phyloP scores from a whole-genome alignment of 2,329 filamentous ascomycete species.

The Dactylonectria estremocensis region DNA sequence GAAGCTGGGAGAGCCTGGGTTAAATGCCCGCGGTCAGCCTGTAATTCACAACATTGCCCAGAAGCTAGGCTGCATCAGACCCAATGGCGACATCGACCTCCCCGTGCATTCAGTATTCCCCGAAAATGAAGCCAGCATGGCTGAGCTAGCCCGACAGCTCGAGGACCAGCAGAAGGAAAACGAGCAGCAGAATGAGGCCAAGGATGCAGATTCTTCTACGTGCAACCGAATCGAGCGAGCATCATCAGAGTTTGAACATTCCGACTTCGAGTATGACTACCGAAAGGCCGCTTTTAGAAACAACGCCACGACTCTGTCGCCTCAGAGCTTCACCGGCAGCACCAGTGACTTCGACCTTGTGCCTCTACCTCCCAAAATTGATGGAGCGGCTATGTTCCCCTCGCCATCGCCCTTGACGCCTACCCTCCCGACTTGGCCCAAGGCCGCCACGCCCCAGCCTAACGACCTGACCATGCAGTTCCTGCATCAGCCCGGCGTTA shows the following conservation, averaged over 20 bases:
- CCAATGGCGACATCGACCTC: slow-evolving; percentile 72
- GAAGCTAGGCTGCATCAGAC: slow-evolving; percentile 75
- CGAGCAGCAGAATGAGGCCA: slow-evolving; percentile 51
- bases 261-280: slow-evolving; percentile 70
- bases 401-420: slow-evolving; percentile 54
- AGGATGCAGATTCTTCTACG: slow-evolving; percentile 46
- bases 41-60: slow-evolving; percentile 77
- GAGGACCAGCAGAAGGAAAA: slow-evolving; percentile 61
- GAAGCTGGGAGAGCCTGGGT: slow-evolving; percentile 74
- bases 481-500: slow-evolving; percentile 59
- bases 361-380: slow-evolving; percentile 50
- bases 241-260: slow-evolving; percentile 70
- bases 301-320: slow-evolving; percentile 66
- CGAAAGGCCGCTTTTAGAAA: slow-evolving; percentile 63
- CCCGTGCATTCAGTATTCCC: slow-evolving; percentile 73
- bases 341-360: slow-evolving; percentile 55
- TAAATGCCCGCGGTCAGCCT: slow-evolving; percentile 75
- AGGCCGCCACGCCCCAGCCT: slow-evolving; percentile 46
- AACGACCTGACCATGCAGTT: slow-evolving; percentile 57
- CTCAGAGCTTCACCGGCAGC: slow-evolving; percentile 64
- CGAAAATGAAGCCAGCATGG: slow-evolving; percentile 72
- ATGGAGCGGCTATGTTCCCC: slow-evolving; percentile 53
- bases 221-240: slow-evolving; percentile 61
- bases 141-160: slow-evolving; percentile 70
- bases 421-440: slow-evolving; percentile 52